Conservation (phyloP, 2,329 filamentous ascomycete species). For the Myriangium duriaei region DNA sequence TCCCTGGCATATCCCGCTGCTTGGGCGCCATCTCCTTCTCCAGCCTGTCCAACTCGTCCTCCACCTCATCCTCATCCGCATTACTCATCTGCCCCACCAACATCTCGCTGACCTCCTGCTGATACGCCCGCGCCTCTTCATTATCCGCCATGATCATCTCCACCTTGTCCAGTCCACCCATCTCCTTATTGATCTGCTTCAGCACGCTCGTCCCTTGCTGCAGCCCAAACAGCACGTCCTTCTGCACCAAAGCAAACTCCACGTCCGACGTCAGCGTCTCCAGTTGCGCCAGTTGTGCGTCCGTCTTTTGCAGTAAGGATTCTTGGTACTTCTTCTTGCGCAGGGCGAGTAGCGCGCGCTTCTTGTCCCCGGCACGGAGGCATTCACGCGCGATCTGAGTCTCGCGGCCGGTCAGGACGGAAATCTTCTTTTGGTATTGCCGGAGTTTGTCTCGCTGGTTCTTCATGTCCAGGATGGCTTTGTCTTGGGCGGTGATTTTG, state of each 20-base stretch:
- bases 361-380: conserved; percentile 66
- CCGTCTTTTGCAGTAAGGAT: conserved; percentile 74
- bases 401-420: conserved; percentile 72
- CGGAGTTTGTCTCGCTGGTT: conserved; percentile 94
- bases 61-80: conserved; percentile 94
- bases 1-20: conserved; percentile 22
- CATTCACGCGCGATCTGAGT: conserved; percentile 76
- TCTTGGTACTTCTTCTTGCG: conserved; percentile 97
- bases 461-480: conserved; percentile 95
- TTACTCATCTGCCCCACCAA: conserved; percentile 79
- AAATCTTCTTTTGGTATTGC: conserved; percentile 87
- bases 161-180: conserved; percentile 86
- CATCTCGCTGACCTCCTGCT: conserved; percentile 91
- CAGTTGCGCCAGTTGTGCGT: conserved; percentile 84
- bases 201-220: conserved; percentile 85
- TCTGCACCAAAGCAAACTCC: conserved; percentile 93
- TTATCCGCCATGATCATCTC: conserved; percentile 92
- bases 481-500: conserved; percentile 72
- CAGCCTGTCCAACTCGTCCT: conserved; percentile 80
- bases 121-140: conserved; percentile 82
- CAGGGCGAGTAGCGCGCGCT: conserved; percentile 71
- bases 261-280: conserved; percentile 80
- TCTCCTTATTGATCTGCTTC: conserved; percentile 84
- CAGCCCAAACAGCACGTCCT: conserved; percentile 85
- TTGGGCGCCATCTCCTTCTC: conserved; percentile 46